A percentile compares a stretch with the other conserved stretches of the same genome.
Conservation (phyloP, 2,329 filamentous ascomycete genomes). For the Fusarium sp. region DNA sequence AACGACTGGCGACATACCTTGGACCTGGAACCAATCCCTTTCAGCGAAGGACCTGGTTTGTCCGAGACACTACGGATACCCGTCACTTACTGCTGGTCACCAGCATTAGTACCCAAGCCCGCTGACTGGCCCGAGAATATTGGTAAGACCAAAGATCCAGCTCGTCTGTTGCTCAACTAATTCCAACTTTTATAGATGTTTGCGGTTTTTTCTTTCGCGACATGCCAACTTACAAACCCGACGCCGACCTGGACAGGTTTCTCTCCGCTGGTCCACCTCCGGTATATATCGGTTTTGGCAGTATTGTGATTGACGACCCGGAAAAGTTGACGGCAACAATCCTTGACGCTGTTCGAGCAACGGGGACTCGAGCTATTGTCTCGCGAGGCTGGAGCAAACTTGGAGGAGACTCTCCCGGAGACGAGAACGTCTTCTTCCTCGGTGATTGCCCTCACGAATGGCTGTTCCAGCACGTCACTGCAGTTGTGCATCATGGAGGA, state of each 20-base stretch:
- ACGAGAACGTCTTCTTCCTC: slow-evolving; percentile 68
- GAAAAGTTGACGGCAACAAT: slow-evolving; percentile 73
- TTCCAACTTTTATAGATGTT: slow-evolving; percentile 48
- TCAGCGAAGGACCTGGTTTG: slow-evolving; percentile 76
- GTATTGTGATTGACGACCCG: slow-evolving; percentile 77
- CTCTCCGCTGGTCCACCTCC: slow-evolving; percentile 66
- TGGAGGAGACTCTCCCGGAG: slow-evolving; percentile 66
- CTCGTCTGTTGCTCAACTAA: too few relatives aligned
- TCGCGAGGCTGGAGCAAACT: slow-evolving; percentile 79
- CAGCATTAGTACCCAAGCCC: slow-evolving; percentile 73
- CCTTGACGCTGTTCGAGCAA: slow-evolving; percentile 70
- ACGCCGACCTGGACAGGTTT: slow-evolving; percentile 64
- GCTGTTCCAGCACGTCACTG: slow-evolving; percentile 73
- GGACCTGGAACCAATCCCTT: slow-evolving; percentile 25
- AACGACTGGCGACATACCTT: slow-evolving; percentile 33
- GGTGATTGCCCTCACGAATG: slow-evolving; percentile 80
- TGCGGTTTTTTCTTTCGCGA: slow-evolving; percentile 75
- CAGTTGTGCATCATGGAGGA: slow-evolving; percentile 77
- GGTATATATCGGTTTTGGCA: slow-evolving; percentile 79
- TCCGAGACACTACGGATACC: slow-evolving; percentile 74
- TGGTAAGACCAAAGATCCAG: slow-evolving; percentile 48
- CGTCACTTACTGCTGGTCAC: slow-evolving; percentile 83
- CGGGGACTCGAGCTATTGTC: slow-evolving; percentile 74
- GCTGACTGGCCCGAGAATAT: slow-evolving; percentile 72
- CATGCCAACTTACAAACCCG: slow-evolving; percentile 64